Evolutionary conservation across 148 eudicot genomes (phyloP).

Genomic region (Persicaria maculosa): DNA sequence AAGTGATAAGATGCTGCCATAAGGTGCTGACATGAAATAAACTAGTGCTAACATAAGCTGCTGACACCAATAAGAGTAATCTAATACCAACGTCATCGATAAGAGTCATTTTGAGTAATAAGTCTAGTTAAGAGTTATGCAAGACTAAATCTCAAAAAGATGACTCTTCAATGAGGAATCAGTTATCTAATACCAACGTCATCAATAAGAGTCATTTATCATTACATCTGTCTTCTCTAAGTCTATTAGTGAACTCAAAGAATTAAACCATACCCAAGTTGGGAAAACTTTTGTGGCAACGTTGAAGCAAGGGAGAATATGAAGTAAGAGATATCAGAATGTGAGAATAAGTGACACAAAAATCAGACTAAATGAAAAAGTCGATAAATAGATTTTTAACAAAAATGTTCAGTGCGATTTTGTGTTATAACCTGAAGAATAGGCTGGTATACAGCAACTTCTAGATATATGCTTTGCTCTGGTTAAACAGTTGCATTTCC

Average conservation of each 20-base stretch:
- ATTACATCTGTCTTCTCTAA: not conserved
- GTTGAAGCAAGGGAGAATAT: constrained; percentile 51
- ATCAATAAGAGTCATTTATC: not conserved
- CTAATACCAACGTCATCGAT: too few species aligned
- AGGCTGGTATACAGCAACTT: constrained; percentile 95
- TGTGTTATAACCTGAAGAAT: constrained; percentile 63
- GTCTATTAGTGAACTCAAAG: not conserved
- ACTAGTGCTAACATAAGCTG: too few species aligned
- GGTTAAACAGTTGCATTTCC: constrained; percentile 90
- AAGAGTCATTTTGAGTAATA: too few species aligned
- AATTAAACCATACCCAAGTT: constrained; percentile 66
- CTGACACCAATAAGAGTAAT: too few species aligned
- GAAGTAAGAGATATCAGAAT: constrained; percentile 5
- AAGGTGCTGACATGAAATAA: too few species aligned
- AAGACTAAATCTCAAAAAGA: too few species aligned
- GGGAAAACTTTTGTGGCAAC: constrained; percentile 85
- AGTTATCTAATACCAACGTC: not conserved
- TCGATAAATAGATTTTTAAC: not conserved
- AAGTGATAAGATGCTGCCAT: too few species aligned
- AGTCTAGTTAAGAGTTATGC: too few species aligned
- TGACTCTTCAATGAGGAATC: too few species aligned
- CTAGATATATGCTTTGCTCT: constrained; percentile 93
- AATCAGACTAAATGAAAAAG: constrained; percentile 7
- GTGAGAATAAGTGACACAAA: not conserved
- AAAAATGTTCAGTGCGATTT: constrained; percentile 5